phyloP scores from a whole-genome alignment of 352 stramenopile species.

The Globisporangium solare region DNA sequence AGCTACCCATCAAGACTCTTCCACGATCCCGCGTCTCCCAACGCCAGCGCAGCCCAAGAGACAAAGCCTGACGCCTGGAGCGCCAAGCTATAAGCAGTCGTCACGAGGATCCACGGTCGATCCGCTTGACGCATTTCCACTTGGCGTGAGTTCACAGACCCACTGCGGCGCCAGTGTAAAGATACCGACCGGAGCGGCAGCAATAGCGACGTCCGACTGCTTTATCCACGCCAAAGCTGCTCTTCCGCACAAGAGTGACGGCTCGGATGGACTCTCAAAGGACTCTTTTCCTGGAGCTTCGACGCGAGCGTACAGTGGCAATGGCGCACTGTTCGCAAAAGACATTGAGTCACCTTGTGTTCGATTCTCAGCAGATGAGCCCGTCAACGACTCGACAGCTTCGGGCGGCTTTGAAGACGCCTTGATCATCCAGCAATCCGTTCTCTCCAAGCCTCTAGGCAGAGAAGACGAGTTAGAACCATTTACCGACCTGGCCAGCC shows the following conservation, averaged over 20 bases:
- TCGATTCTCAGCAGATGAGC: conserved; percentile 1
- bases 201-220: conserved; percentile 21
- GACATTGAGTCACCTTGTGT: background rate
- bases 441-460: conserved; percentile 20
- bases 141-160: background rate
- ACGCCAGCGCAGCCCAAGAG: too few relatives aligned
- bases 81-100: background rate
- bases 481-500: background rate
- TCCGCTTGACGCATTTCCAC: background rate
- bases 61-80: too few relatives aligned
- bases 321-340: background rate
- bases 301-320: background rate
- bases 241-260: conserved; percentile 20
- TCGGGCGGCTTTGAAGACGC: conserved; percentile 11
- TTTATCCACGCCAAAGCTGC: conserved; percentile 47
- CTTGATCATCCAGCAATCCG: conserved; percentile 25
- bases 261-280: background rate
- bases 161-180: conserved; percentile 6
- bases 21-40: too few relatives aligned
- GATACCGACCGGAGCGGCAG: conserved; percentile 13
- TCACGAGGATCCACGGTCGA: background rate
- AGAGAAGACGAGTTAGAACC: conserved; percentile 11
- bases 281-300: too few relatives aligned
- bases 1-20: background rate
- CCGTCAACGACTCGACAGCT: background rate